A percentile compares a stretch with the other conserved stretches of the same genome.
These are phyloP conservation scores for Calocybe gangraenosa DNA, from an alignment of 768 basidiomycete genomes.

Conservation along the genomic window DNA sequence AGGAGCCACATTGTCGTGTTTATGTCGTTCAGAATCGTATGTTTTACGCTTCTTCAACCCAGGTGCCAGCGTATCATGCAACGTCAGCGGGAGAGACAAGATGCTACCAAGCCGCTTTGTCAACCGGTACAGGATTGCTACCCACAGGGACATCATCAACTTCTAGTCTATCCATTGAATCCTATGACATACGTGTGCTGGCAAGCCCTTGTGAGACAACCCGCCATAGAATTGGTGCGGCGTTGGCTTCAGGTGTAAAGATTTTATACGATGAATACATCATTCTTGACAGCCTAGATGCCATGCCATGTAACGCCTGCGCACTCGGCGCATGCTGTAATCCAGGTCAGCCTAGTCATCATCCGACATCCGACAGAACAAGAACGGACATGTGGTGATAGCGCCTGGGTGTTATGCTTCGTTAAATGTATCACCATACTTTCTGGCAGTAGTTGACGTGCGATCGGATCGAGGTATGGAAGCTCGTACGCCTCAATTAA, in stretches of 20 bases:
- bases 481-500: constrained; percentile 71
- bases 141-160: neutral
- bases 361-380: neutral
- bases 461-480: constrained; percentile 73
- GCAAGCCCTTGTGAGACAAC: constrained; percentile 55
- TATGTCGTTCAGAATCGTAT: constrained; percentile 41
- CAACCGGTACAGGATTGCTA: constrained; percentile 64
- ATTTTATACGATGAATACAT: constrained; percentile 54
- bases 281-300: constrained; percentile 58
- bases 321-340: constrained; percentile 63
- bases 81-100: constrained; percentile 54
- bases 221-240: constrained; percentile 76
- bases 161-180: constrained; percentile 13
- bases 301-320: constrained; percentile 50
- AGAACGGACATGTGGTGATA: constrained; percentile 65
- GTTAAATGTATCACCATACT: constrained; percentile 68
- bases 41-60: constrained; percentile 28
- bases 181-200: constrained; percentile 64
- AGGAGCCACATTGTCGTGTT: constrained; percentile 61
- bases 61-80: constrained; percentile 53
- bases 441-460: constrained; percentile 48
- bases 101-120: constrained; percentile 55
- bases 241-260: constrained; percentile 69
- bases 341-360: neutral
- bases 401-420: constrained; percentile 58